Percentiles rank a stretch among this genome's conserved stretches.
These are phyloP conservation scores for Fusarium sp. DNA, from an alignment of 2,329 filamentous ascomycete species.

Conservation along the genomic window DNA sequence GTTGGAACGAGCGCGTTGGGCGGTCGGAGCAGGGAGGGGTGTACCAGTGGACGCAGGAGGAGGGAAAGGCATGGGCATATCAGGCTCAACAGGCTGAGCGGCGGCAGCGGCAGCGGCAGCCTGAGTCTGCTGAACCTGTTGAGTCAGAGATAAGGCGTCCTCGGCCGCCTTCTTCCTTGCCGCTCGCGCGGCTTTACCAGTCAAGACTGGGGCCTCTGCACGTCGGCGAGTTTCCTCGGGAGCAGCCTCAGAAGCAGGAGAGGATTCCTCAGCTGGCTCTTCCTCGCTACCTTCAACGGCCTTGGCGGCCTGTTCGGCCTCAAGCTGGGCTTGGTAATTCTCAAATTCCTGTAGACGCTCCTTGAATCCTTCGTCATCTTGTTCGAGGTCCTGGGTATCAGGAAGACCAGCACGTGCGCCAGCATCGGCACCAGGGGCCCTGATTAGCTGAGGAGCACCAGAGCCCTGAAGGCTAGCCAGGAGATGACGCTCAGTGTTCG, in stretches of 20 bases:
- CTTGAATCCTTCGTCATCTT: conserved; percentile 70
- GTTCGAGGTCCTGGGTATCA: conserved; percentile 61
- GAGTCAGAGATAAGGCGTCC: conserved; percentile 75
- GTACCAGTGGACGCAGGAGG: conserved; percentile 76
- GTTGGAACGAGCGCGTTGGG: conserved; percentile 85
- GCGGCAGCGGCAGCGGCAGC: conserved; percentile 56
- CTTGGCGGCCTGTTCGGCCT: conserved; percentile 62
- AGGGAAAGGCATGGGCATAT: conserved; percentile 81
- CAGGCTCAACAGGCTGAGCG: conserved; percentile 64
- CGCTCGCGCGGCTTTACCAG: conserved; percentile 46
- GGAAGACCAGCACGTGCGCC: conserved; percentile 63
- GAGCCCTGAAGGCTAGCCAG: conserved; percentile 56
- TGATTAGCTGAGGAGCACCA: conserved; percentile 55
- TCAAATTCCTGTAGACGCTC: conserved; percentile 89
- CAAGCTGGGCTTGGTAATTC: conserved; percentile 78
- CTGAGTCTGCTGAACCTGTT: conserved; percentile 85
- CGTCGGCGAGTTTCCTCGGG: conserved; percentile 28
- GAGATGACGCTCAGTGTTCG: conserved; percentile 65
- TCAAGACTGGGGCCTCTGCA: conserved; percentile 28
- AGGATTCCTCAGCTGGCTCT: conserved; percentile 28
- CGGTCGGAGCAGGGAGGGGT: conserved; percentile 87
- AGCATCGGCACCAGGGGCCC: conserved; percentile 50
- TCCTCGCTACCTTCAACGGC: conserved; percentile 55
- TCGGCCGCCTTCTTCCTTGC: conserved; percentile 53
- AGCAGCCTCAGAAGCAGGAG: conserved; percentile 19